Percentiles rank a stretch among this genome's conserved stretches.
These are phyloP conservation scores for Yamadazyma triangularis DNA, from an alignment of 1,139 yeast genomes.

Conservation along the genomic window DNA sequence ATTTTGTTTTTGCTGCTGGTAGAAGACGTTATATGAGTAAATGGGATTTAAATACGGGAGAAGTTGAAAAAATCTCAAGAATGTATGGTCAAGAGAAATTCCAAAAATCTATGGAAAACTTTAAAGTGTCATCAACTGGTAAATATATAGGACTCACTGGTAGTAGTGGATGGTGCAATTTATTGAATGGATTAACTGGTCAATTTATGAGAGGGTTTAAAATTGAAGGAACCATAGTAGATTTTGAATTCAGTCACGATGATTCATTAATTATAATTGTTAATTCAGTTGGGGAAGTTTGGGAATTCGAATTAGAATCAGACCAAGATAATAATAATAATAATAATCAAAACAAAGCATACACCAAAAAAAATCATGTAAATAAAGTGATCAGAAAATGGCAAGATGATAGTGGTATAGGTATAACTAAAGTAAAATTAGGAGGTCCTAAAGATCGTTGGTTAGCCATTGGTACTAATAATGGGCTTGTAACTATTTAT, in stretches of 20 bases:
- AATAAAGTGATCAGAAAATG: slow-evolving; percentile 57
- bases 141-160: slow-evolving; percentile 74
- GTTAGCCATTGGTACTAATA: slow-evolving; percentile 84
- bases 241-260: slow-evolving; percentile 66
- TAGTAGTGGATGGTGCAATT: slow-evolving; percentile 84
- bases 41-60: slow-evolving; percentile 80
- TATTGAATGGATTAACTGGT: slow-evolving; percentile 71
- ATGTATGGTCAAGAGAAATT: slow-evolving; percentile 87
- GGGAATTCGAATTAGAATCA: slow-evolving; percentile 69
- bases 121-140: slow-evolving; percentile 69
- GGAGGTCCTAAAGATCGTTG: slow-evolving; percentile 79
- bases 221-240: slow-evolving; percentile 78
- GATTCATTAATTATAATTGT: slow-evolving; percentile 56
- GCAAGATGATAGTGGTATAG: slow-evolving; percentile 86
- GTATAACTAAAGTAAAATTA: slow-evolving; percentile 71
- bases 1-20: slow-evolving; percentile 74
- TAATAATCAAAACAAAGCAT: slow-evolving; percentile 4
- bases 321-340: no score
- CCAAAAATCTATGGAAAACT: slow-evolving; percentile 85
- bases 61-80: slow-evolving; percentile 78
- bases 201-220: slow-evolving; percentile 87
- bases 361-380: slow-evolving; percentile 1
- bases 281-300: slow-evolving; percentile 80
- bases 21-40: slow-evolving; percentile 88
- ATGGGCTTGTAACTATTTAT: slow-evolving; percentile 87